These are phyloP conservation scores for Talaromyces sp. DNA, from an alignment of 2,329 filamentous ascomycete genomes.

Conservation along the genomic window DNA sequence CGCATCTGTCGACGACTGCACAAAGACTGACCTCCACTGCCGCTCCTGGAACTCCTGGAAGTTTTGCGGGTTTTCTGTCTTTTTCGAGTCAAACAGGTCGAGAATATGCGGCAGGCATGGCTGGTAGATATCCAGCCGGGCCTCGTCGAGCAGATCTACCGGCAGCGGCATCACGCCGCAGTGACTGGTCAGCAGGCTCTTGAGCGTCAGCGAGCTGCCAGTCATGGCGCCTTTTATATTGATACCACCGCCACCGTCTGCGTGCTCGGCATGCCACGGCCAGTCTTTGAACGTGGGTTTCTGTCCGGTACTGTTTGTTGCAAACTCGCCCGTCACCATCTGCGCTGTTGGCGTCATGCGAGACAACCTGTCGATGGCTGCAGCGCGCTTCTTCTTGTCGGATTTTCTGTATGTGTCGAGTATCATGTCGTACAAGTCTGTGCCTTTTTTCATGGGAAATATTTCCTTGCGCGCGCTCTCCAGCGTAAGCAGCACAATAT, in stretches of 20 bases:
- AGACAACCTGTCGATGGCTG: conserved; percentile 22
- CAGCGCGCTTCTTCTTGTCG: conserved; percentile 14
- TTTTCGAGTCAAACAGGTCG: conserved; percentile 29
- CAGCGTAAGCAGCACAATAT: conserved; percentile 34
- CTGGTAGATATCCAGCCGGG: conserved; percentile 31
- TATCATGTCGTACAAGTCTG: conserved; percentile 27
- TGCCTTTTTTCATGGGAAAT: conserved; percentile 33
- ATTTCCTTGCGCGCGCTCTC: conserved; percentile 37
- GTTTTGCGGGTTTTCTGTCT: conserved; percentile 3
- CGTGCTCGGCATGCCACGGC: conserved; percentile 16
- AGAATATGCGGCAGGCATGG: conserved; percentile 35
- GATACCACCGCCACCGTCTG: conserved; percentile 24
- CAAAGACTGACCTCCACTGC: conserved; percentile 30
- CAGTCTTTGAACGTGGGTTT: conserved; percentile 15
- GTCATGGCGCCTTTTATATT: conserved; percentile 34
- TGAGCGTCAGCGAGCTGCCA: conserved; percentile 34
- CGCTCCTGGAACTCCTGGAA: conserved; percentile 14
- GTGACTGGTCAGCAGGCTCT: conserved; percentile 33
- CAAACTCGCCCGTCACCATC: conserved; percentile 30
- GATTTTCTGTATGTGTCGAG: conserved; percentile 19
- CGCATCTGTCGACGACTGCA: conserved; percentile 35
- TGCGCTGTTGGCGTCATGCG: conserved; percentile 26
- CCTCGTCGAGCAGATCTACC: conserved; percentile 36
- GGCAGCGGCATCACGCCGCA: conserved; percentile 36
- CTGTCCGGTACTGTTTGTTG: conserved; percentile 23